phyloP scores from a whole-genome alignment of 2,329 filamentous ascomycete genomes.

The Leptographium radiaticola region DNA sequence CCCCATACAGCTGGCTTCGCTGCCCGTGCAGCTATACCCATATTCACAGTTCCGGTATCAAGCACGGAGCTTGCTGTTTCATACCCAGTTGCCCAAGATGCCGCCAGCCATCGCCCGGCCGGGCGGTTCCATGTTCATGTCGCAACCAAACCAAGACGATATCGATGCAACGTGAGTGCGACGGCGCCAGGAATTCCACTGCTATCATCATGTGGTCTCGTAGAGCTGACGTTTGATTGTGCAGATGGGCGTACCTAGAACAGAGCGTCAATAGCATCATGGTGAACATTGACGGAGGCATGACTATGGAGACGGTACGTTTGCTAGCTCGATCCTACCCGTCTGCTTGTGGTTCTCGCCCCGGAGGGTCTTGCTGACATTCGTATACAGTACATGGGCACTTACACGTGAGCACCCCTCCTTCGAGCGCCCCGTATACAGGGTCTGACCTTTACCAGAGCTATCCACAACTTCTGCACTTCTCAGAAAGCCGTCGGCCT shows the following conservation, averaged over 20 bases:
- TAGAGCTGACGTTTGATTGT: not conserved
- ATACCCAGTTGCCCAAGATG: conserved; percentile 1
- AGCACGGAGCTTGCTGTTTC: not conserved
- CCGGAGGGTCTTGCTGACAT: not conserved
- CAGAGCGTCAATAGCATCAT: conserved; percentile 85
- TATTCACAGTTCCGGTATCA: not conserved
- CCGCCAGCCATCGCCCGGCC: conserved; percentile 4
- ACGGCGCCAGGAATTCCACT: not conserved
- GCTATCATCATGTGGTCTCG: too few relatives aligned
- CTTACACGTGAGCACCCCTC: conserved; percentile 59
- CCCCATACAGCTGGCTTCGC: not conserved
- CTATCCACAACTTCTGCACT: conserved; percentile 98
- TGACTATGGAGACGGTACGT: conserved; percentile 77
- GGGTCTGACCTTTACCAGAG: conserved; percentile 37
- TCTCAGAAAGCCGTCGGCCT: conserved; percentile 83
- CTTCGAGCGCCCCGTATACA: not conserved
- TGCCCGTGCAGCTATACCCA: not conserved
- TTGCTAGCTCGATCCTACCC: not conserved
- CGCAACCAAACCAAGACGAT: conserved; percentile 11
- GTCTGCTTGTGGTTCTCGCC: not conserved
- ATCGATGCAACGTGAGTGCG: conserved; percentile 14
- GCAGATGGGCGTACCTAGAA: conserved; percentile 81
- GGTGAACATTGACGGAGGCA: conserved; percentile 78
- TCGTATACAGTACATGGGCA: conserved; percentile 66
- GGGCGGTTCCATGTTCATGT: conserved; percentile 3